Evolutionary conservation across 1,139 yeast species (phyloP), one percentile per base, ranked within the genome.

Genomic region (Pichia sp.): DNA sequence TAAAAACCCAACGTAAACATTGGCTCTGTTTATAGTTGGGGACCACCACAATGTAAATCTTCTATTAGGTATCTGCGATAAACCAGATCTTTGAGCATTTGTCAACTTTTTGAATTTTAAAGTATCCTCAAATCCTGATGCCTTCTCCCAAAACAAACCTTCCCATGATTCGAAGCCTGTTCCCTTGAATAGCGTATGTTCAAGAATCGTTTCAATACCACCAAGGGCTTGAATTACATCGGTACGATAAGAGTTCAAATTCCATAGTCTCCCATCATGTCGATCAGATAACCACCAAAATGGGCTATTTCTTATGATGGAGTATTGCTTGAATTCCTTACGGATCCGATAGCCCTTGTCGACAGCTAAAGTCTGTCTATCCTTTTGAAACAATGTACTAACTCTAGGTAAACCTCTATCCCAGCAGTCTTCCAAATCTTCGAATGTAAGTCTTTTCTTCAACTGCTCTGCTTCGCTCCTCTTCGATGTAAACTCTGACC

Each of bases 11-110:
- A 95, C 98, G 65, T 95, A 95, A 23, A 95, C 99, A 64, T 95
- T 93, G 4, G 99, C 99, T 60, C 99, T 80, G 62, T 95, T 95
- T 60, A 95, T 95, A 0, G 99, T 95, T 7, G 99, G 99, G 1
- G 98, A 90, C 99, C 99, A 95, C 99, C 99, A 95, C 44, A 95
- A 73, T 0, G 99, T 95, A 66, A 95, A 95, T 45, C 99, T 79
- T 68, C 99, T 85, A 66, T 95, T 95, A 3, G 99, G 99, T 63
- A 95, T 93, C 70, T 95, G 99, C 66, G 96, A 88, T 60, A 95
- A 78, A 66, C 99, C 99, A 2, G 97, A 86, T 63, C 99, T 75
- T 72, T 95, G 99, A 1, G 99, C 99, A 70, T 91, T 93, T 2
- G 99, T 95, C 61, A 95, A 78, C 67, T 91, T 95, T 67, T 91